phyloP scores from a whole-genome alignment of 305 asterid genomes.

The Solanum hybrid region DNA sequence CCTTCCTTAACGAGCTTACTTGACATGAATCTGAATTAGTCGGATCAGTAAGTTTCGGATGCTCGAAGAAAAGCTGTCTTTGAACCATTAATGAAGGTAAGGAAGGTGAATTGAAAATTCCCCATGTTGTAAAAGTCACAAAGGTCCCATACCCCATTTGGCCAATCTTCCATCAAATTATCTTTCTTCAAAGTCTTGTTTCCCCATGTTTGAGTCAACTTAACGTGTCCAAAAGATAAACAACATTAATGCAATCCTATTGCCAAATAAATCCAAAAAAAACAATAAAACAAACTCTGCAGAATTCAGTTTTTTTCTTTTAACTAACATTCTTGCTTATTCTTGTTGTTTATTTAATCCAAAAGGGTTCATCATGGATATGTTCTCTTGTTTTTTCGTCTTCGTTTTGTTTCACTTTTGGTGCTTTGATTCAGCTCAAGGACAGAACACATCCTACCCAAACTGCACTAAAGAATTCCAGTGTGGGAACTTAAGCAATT shows the following conservation, averaged over 20 bases:
- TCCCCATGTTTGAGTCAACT: not conserved
- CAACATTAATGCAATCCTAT: not conserved
- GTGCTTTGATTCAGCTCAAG: not conserved
- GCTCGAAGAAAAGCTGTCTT: not conserved
- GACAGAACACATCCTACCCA: not conserved
- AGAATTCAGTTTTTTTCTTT: not conserved
- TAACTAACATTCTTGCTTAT: not conserved
- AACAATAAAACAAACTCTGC: not conserved
- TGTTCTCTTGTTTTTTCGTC: not conserved
- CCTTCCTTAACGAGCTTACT: not conserved
- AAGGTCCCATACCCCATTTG: not conserved
- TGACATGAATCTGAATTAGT: not conserved
- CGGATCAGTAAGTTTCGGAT: not conserved
- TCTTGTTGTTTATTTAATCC: not conserved
- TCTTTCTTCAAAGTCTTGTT: conserved; percentile 6
- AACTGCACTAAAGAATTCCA: not conserved
- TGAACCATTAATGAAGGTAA: not conserved
- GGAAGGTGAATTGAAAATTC: not conserved
- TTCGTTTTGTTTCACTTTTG: not conserved
- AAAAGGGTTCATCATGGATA: not conserved
- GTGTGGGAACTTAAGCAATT: not conserved
- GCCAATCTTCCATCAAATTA: not conserved
- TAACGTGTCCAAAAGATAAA: not conserved
- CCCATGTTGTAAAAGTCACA: not conserved
- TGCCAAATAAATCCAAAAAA: not conserved